These are phyloP conservation scores for Scheffersomyces lignicola DNA, from an alignment of 1,139 yeast genomes.

Conservation along the genomic window DNA sequence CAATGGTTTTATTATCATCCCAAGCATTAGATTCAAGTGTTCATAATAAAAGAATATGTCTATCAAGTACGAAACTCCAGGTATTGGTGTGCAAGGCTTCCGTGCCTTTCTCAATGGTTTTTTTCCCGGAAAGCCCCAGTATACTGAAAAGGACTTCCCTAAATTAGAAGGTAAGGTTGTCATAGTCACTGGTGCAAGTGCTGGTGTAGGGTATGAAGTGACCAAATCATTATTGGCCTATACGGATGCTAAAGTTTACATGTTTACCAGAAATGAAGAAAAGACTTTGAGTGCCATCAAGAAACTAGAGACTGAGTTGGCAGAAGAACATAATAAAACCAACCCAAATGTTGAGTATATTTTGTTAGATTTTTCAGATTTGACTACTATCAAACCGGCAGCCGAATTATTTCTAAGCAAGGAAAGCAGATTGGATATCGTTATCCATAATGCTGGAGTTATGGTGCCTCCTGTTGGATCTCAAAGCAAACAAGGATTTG, in stretches of 20 bases:
- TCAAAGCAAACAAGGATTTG: constrained; percentile 20
- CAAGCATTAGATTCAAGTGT: no score
- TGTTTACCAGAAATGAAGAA: constrained; percentile 14
- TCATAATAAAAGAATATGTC: no score
- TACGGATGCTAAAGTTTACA: constrained; percentile 33
- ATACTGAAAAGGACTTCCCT: constrained; percentile 10
- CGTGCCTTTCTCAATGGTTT: constrained; percentile 4
- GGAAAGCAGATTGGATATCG: constrained; percentile 32
- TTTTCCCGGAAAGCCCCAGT: constrained; percentile 6
- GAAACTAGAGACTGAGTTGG: constrained; percentile 8
- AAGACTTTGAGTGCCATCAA: constrained; percentile 14
- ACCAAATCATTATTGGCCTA: constrained; percentile 28
- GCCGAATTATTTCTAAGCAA: constrained; percentile 24
- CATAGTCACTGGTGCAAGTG: constrained; percentile 16
- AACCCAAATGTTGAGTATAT: constrained; percentile 16
- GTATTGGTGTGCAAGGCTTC: neutral
- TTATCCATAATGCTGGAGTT: constrained; percentile 51
- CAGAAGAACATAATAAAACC: constrained; percentile 7
- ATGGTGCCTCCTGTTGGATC: constrained; percentile 38
- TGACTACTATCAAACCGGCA: constrained; percentile 41
- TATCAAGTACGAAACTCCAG: neutral
- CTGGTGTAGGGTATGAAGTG: constrained; percentile 25
- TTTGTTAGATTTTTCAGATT: constrained; percentile 42
- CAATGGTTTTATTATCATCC: no score
- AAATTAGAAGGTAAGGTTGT: constrained; percentile 17